Base-by-base conservation (phyloP, 176 grass and related monocot species). In the Avena sativa region DNA sequence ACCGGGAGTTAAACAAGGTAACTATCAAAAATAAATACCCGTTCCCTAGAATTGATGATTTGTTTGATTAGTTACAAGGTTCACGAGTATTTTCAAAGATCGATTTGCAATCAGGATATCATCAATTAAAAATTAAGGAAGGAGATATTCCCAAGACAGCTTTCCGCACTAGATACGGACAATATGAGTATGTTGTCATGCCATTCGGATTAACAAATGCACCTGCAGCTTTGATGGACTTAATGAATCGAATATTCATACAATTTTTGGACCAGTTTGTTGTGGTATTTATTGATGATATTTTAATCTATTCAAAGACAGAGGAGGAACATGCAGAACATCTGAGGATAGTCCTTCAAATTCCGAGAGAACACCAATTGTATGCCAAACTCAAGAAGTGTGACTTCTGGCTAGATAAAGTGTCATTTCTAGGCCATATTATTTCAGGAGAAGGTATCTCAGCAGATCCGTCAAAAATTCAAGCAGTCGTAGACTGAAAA, bases 11-110 rank as follows among this genome's bases (percentile, higher is more conserved):
- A 3, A 64, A 64, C 12, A 77, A 77, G 9, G 51, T 77, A 6
- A 77, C 50, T 2, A 57, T 77, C 17, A 77, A 77, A 4, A 77
- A 77, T 17, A 77, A 57, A 57, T 77, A 36, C 2, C 72, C 72
- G 0, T 26, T 75, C 1, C 47, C n/a, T 8, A 75, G 72, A 16
- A 67, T 67, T 32, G 64, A 67, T 67, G 28, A 67, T 36, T 67
- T 67, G 17, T 67, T 67, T 28, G 72, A 75, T 3, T 21, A 77
- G 3, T 7, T 77, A 30, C 74, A 57, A 56, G 51, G 74, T 1
- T 30, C 74, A 1, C 7, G 4, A 5, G 74, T 77, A 20, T 77
- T 36, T 19, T 77, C 50, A 36, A 77, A 56, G 2, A 56, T 57
- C 19, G 25, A 77, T 20, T 34, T 77, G 4, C 74, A 77, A 6